These are phyloP conservation scores for Fraxinus floribunda DNA, from an alignment of 305 asterid genomes.

Conservation along the genomic window DNA sequence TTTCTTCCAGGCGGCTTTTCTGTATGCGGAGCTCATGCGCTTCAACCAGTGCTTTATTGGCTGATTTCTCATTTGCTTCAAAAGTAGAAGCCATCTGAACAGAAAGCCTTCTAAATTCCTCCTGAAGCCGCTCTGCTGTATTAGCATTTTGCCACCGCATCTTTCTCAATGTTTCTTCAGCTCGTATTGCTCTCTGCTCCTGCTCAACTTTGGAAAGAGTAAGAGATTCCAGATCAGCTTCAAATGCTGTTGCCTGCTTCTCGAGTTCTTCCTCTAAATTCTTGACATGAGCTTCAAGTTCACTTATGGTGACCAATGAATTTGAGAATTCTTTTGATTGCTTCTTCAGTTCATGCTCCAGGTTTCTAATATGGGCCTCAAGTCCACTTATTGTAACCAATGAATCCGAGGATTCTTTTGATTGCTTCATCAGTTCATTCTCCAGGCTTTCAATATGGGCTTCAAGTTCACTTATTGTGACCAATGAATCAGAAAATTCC, in stretches of 20 bases:
- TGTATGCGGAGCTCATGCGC: slow-evolving; percentile 67
- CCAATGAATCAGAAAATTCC: slow-evolving; percentile 30
- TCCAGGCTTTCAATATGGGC: slow-evolving; percentile 5
- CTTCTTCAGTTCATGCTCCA: slow-evolving; percentile 49
- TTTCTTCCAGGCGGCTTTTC: slow-evolving; percentile 57
- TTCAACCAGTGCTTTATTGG: slow-evolving; percentile 76
- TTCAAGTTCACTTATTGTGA: slow-evolving; percentile 26
- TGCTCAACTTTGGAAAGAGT: slow-evolving; percentile 71
- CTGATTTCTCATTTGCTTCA: slow-evolving; percentile 81
- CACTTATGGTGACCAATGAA: slow-evolving; percentile 36
- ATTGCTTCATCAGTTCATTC: slow-evolving; percentile 47
- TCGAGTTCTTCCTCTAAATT: slow-evolving; percentile 84
- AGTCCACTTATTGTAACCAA: slow-evolving; percentile 47
- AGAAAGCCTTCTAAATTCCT: slow-evolving; percentile 76
- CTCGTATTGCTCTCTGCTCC: slow-evolving; percentile 84
- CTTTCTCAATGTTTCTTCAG: slow-evolving; percentile 85
- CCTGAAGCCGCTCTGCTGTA: slow-evolving; percentile 85
- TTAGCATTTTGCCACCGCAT: slow-evolving; percentile 68
- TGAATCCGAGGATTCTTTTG: slow-evolving; percentile 25
- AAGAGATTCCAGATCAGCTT: slow-evolving; percentile 65
- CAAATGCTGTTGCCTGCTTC: slow-evolving; percentile 68
- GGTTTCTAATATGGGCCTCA: slow-evolving; percentile 63
- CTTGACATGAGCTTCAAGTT: slow-evolving; percentile 59
- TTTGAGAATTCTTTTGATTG: slow-evolving; percentile 39
- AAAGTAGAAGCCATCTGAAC: slow-evolving; percentile 76